Percentiles rank a stretch among this genome's conserved stretches.
Conservation (phyloP, 306 rosid species). For the Quercus alba region DNA sequence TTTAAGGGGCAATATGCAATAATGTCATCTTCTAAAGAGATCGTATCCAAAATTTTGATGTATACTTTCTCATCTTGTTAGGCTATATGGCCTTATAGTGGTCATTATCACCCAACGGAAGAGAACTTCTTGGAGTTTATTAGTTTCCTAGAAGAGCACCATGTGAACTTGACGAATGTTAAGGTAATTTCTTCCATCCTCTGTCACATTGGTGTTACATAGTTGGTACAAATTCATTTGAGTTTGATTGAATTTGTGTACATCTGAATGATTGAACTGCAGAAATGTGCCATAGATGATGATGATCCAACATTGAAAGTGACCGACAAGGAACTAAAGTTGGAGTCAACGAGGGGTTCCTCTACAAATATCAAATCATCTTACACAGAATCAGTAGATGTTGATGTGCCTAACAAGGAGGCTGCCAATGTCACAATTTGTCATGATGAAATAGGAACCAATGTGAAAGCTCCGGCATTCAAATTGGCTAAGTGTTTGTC, state of each 20-base stretch:
- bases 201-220: background rate
- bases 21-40: too few relatives aligned
- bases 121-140: slow-evolving; percentile 64
- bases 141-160: slow-evolving; percentile 57
- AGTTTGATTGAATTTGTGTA: background rate
- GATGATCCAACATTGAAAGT: slow-evolving; percentile 50
- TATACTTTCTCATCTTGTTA: slow-evolving; percentile 26
- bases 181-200: slow-evolving; percentile 46
- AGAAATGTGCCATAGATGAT: slow-evolving; percentile 68
- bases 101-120: slow-evolving; percentile 75
- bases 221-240: background rate
- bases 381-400: background rate
- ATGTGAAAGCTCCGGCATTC: slow-evolving; percentile 14
- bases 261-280: slow-evolving; percentile 14
- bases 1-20: too few relatives aligned
- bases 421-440: slow-evolving; percentile 6
- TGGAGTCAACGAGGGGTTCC: background rate
- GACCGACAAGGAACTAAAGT: background rate
- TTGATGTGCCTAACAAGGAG: slow-evolving; percentile 8
- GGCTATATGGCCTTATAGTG: slow-evolving; percentile 94
- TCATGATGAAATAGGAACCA: slow-evolving; percentile 6
- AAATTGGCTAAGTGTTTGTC: slow-evolving; percentile 32
- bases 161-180: slow-evolving; percentile 69
- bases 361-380: background rate
- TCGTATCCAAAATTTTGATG: background rate